Percentiles rank a stretch among this genome's conserved stretches.
phyloP scores from a whole-genome alignment of 169 alveolate species.

The Plasmodium chabaudi region DNA sequence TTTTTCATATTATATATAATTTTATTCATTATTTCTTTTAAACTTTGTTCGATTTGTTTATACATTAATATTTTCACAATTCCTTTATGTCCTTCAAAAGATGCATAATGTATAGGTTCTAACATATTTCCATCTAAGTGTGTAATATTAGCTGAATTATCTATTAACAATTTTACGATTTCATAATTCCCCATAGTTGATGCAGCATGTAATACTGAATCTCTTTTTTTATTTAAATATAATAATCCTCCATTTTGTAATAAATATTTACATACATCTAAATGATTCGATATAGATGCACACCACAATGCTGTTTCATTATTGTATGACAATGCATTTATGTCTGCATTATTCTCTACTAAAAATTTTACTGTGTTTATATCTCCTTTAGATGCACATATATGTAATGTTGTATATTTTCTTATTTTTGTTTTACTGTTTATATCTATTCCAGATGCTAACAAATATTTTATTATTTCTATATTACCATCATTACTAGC shows the following conservation, averaged over 20 bases:
- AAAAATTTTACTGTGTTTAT: slow-evolving; percentile 43
- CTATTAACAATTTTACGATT: slow-evolving; percentile 74
- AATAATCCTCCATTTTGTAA: slow-evolving; percentile 32
- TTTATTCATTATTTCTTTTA: slow-evolving; percentile 30
- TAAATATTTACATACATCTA: slow-evolving; percentile 30
- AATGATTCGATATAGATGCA: slow-evolving; percentile 71
- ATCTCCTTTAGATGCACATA: slow-evolving; percentile 70
- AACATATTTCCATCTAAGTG: slow-evolving; percentile 32
- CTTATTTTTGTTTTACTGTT: slow-evolving; percentile 57
- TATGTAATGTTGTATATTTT: slow-evolving; percentile 54
- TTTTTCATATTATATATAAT: slow-evolving; percentile 25
- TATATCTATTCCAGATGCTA: slow-evolving; percentile 27
- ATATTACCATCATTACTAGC: slow-evolving; percentile 72
- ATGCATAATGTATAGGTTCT: slow-evolving; percentile 66
- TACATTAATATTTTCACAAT: slow-evolving; percentile 42
- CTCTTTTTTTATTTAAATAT: slow-evolving; percentile 26
- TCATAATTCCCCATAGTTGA: slow-evolving; percentile 80
- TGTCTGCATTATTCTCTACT: slow-evolving; percentile 42
- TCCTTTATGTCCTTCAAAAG: slow-evolving; percentile 76
- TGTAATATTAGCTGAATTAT: slow-evolving; percentile 74
- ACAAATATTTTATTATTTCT: slow-evolving; percentile 32
- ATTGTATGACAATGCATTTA: slow-evolving; percentile 52
- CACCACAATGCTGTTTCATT: slow-evolving; percentile 73
- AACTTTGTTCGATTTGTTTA: slow-evolving; percentile 43
- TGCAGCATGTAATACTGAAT: slow-evolving; percentile 85